A percentile compares a stretch with the other conserved stretches of the same genome.
phyloP scores from a whole-genome alignment of 2,329 filamentous ascomycete genomes.

The Fusarium vanettenii region DNA sequence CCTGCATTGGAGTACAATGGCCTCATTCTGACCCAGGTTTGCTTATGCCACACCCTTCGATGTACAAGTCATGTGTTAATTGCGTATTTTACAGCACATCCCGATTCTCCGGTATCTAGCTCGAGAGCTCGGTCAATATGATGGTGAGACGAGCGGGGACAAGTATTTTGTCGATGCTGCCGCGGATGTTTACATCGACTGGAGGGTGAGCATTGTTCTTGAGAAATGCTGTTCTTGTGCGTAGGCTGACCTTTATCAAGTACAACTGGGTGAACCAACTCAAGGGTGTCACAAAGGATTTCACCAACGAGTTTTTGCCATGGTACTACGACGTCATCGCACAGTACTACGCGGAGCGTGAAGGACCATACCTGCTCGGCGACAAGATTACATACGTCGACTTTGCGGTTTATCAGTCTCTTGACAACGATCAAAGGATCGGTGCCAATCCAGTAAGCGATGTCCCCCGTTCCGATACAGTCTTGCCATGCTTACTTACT shows the following conservation, averaged over 20 bases:
- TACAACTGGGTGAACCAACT: slow-evolving; percentile 10
- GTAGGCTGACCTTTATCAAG: background rate
- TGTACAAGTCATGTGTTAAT: background rate
- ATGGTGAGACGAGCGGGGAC: slow-evolving; percentile 16
- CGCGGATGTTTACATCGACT: slow-evolving; percentile 17
- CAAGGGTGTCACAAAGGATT: slow-evolving; percentile 8
- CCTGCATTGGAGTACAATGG: slow-evolving; percentile 52
- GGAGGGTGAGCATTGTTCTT: slow-evolving; percentile 16
- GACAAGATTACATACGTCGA: slow-evolving; percentile 23
- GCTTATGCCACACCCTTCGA: fast-evolving
- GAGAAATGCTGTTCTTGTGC: background rate
- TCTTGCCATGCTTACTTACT: fast-evolving
- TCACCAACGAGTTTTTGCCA: slow-evolving; percentile 20
- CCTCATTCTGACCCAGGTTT: slow-evolving; percentile 37
- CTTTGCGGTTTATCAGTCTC: slow-evolving; percentile 26
- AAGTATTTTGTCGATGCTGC: slow-evolving; percentile 24
- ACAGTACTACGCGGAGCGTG: slow-evolving; percentile 22
- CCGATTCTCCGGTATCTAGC: slow-evolving; percentile 19
- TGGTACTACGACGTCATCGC: slow-evolving; percentile 15
- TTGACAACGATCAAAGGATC: slow-evolving; percentile 23
- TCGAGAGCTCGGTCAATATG: slow-evolving; percentile 28
- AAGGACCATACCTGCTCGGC: slow-evolving; percentile 24
- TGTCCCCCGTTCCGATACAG: background rate
- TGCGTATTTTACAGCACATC: slow-evolving; percentile 2
- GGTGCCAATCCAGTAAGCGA: slow-evolving; percentile 15